phyloP scores from a whole-genome alignment of 495 filamentous ascomycete genomes.

The Aspergillus bertholletiae region DNA sequence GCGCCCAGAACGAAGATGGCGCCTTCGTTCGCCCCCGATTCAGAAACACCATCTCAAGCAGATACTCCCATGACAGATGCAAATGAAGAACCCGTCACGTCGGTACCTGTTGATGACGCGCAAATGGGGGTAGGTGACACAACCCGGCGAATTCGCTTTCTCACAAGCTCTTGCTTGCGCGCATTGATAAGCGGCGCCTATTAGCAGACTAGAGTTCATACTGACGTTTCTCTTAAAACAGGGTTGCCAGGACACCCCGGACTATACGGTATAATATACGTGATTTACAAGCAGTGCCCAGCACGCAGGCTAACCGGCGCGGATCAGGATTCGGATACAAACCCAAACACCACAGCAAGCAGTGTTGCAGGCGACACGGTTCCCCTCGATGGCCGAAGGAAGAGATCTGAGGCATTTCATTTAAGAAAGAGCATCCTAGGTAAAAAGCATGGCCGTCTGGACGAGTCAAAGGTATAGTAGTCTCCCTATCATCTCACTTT shows the following conservation, averaged over 20 bases:
- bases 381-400: constrained; percentile 72
- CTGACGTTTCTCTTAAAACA: constrained; percentile 20
- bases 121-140: constrained; percentile 40
- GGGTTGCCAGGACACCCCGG: constrained; percentile 76
- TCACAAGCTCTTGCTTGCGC: not conserved
- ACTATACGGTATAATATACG: constrained; percentile 58
- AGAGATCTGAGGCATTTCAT: constrained; percentile 78
- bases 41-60: constrained; percentile 45
- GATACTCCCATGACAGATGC: constrained; percentile 60
- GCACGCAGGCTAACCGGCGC: constrained; percentile 6
- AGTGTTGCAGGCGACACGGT: constrained; percentile 72
- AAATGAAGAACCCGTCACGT: constrained; percentile 46
- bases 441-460: constrained; percentile 87
- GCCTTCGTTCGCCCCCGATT: constrained; percentile 48
- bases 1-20: constrained; percentile 51
- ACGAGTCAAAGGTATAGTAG: constrained; percentile 77
- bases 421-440: constrained; percentile 87
- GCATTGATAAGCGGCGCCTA: not conserved
- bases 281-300: not conserved
- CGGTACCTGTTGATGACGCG: constrained; percentile 42
- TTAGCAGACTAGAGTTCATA: not conserved
- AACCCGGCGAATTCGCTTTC: not conserved
- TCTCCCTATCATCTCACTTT: not conserved
- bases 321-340: constrained; percentile 77
- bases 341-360: constrained; percentile 86